A percentile compares a stretch with the other conserved stretches of the same genome.
Conservation (phyloP, 139 green algal species). For the Auxenochlorella pyrenoidosa region DNA sequence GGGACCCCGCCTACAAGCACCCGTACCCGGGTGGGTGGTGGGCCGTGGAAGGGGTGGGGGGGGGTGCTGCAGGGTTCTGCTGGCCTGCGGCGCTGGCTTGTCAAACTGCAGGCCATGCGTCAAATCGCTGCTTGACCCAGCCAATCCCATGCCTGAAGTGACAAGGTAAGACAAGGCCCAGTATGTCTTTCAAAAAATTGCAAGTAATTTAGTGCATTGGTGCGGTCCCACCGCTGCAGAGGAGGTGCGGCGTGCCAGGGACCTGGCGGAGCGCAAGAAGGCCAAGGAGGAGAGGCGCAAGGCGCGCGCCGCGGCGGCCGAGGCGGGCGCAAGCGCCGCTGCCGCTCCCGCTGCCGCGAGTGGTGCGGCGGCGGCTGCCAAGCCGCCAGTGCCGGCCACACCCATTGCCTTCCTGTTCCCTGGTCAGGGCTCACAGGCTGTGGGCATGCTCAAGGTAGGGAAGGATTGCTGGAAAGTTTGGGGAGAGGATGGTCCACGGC, state of each 20-base stretch:
- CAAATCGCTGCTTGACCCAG: too few relatives aligned
- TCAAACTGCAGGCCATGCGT: too few relatives aligned
- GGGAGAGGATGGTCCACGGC: background rate
- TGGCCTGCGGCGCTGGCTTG: too few relatives aligned
- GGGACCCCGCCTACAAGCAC: slow-evolving; percentile 77
- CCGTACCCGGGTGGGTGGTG: slow-evolving; percentile 73
- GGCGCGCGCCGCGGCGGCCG: slow-evolving; percentile 30
- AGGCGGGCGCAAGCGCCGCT: background rate
- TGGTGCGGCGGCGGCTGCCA: background rate
- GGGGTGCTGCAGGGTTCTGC: background rate
- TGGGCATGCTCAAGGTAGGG: slow-evolving; percentile 85
- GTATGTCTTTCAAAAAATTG: too few relatives aligned
- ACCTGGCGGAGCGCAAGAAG: slow-evolving; percentile 48
- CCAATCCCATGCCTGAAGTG: too few relatives aligned
- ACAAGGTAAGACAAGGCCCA: too few relatives aligned
- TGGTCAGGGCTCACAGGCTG: slow-evolving; percentile 88
- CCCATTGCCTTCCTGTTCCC: slow-evolving; percentile 89
- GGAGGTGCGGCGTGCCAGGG: slow-evolving; percentile 56
- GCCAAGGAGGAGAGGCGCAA: slow-evolving; percentile 43
- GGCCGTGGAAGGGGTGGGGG: background rate
- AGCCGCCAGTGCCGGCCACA: slow-evolving; percentile 16
- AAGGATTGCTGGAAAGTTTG: background rate
- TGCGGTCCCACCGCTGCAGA: too few relatives aligned
- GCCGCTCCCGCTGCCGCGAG: background rate
- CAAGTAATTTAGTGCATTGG: too few relatives aligned